Percentiles rank a stretch among this genome's conserved stretches.
Conservation (phyloP, 2,329 filamentous ascomycete species). For the Colletotrichum sojae region DNA sequence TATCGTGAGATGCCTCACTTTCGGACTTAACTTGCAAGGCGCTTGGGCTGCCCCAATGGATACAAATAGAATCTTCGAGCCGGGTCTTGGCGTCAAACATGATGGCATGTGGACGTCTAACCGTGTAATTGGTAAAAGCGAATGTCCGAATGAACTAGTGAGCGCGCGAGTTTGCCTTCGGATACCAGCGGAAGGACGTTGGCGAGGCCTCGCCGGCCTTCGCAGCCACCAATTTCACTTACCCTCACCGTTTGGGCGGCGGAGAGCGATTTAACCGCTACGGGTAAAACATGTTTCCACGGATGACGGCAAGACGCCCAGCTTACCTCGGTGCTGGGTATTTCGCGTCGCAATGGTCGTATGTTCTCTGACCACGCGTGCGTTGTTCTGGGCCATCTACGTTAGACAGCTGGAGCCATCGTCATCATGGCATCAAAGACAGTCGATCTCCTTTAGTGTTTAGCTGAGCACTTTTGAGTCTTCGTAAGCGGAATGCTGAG, state of each 20-base stretch:
- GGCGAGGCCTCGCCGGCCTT: neutral
- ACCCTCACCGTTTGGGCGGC: neutral
- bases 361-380: neutral
- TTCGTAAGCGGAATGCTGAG: no score
- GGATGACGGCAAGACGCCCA: neutral
- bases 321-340: constrained; percentile 1
- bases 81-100: constrained; percentile 4
- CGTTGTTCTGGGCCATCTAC: neutral
- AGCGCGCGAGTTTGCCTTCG: neutral
- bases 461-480: no score
- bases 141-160: neutral
- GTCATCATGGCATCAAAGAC: no score
- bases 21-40: neutral
- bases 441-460: no score
- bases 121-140: neutral
- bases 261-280: neutral
- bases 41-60: neutral
- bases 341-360: neutral
- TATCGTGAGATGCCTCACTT: neutral
- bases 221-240: constrained; percentile 27
- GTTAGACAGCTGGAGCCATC: no score
- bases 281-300: neutral
- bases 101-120: neutral
- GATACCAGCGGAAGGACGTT: neutral
- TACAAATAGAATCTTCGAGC: constrained; percentile 6